These are phyloP conservation scores for Skeletonema potamos DNA, from an alignment of 108 stramenopile species.

Conservation along the genomic window DNA sequence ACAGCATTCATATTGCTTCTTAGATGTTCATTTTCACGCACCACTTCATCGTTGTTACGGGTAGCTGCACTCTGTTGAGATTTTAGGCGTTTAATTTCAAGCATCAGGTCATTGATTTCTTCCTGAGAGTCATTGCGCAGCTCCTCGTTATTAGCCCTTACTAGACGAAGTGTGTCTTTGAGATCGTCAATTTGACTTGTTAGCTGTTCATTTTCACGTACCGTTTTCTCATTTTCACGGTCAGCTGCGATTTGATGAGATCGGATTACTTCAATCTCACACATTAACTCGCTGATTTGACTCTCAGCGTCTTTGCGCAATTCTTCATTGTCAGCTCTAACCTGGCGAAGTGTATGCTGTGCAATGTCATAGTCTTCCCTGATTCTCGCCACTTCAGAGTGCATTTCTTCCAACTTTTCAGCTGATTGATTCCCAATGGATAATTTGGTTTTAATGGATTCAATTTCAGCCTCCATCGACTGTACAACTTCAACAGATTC, in stretches of 20 bases:
- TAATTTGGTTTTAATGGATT: constrained; percentile 1
- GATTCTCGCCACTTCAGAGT: not conserved
- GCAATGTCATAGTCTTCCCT: not conserved
- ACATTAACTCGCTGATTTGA: not conserved
- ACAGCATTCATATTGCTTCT: not conserved
- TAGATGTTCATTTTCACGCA: not conserved
- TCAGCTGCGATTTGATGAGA: not conserved
- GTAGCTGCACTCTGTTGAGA: not conserved
- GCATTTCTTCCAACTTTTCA: not conserved
- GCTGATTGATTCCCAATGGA: not conserved
- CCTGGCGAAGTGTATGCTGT: constrained; percentile 3
- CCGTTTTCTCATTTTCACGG: not conserved
- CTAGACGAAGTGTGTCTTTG: not conserved
- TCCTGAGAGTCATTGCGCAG: not conserved
- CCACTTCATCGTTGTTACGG: not conserved
- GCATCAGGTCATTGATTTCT: not conserved
- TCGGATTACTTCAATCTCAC: not conserved
- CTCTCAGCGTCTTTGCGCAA: constrained; percentile 6
- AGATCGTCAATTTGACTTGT: not conserved
- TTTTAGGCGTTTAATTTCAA: not conserved
- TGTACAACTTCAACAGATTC: constrained; percentile 12
- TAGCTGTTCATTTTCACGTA: not conserved
- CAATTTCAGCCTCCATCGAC: constrained; percentile 18
- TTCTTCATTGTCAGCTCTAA: constrained; percentile 3
- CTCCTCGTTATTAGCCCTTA: not conserved